Conservation (phyloP, 352 stramenopile species). For the Phytopythium aichiense region DNA sequence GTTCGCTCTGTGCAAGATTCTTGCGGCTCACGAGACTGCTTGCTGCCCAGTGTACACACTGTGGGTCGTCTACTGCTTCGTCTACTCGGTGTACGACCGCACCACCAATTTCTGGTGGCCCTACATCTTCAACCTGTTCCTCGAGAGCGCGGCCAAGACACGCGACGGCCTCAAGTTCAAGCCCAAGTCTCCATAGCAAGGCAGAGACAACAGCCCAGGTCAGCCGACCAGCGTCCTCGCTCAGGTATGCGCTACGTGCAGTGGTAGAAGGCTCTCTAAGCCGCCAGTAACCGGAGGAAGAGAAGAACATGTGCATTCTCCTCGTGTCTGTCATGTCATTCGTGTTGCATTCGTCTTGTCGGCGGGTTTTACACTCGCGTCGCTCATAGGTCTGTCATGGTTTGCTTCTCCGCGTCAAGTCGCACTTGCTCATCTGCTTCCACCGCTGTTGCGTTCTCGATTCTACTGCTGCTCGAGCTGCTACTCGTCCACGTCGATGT, state of each 20-base stretch:
- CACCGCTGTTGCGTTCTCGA: background rate
- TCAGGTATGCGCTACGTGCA: background rate
- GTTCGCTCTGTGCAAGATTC: background rate
- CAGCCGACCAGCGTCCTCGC: background rate
- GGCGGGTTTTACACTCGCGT: no score
- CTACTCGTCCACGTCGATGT: slow-evolving; percentile 30
- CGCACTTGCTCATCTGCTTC: background rate
- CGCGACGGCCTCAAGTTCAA: slow-evolving; percentile 39
- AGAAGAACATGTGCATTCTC: background rate
- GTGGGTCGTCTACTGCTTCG: slow-evolving; percentile 81
- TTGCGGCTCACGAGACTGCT: background rate
- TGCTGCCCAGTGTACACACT: slow-evolving; percentile 60
- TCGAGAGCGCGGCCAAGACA: slow-evolving; percentile 58
- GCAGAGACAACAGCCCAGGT: background rate
- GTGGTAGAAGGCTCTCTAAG: background rate
- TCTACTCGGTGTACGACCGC: slow-evolving; percentile 80
- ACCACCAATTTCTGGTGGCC: slow-evolving; percentile 85
- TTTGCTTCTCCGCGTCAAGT: background rate
- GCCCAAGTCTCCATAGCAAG: background rate
- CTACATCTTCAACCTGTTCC: slow-evolving; percentile 78
- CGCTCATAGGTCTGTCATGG: background rate
- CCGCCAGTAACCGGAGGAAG: background rate
- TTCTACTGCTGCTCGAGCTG: background rate
- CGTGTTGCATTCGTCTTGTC: background rate
- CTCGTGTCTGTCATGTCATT: background rate